phyloP scores from a whole-genome alignment of 2,329 filamentous ascomycete species.

The Hymenoscyphus infarciens region DNA sequence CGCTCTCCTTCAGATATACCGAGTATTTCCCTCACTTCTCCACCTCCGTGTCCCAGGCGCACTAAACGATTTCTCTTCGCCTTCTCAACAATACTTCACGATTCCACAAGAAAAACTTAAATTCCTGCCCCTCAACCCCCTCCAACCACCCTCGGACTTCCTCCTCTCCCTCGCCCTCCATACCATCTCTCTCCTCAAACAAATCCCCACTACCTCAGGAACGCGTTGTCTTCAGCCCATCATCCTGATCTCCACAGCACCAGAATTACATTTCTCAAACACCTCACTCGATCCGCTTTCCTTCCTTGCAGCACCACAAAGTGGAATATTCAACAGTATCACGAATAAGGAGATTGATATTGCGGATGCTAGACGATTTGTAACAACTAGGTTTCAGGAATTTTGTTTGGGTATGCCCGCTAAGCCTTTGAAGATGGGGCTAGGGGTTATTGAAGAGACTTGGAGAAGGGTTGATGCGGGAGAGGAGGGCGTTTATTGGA shows the following conservation, averaged over 20 bases:
- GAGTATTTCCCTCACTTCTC: slow-evolving; percentile 28
- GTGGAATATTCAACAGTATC: slow-evolving; percentile 22
- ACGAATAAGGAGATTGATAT: slow-evolving; percentile 30
- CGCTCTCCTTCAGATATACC: slow-evolving; percentile 30
- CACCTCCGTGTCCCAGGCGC: slow-evolving; percentile 21
- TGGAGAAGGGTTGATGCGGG: slow-evolving; percentile 27
- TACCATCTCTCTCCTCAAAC: slow-evolving; percentile 28
- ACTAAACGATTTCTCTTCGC: slow-evolving; percentile 1
- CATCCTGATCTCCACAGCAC: slow-evolving; percentile 27
- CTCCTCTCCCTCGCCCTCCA: slow-evolving; percentile 31
- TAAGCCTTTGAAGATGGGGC: slow-evolving; percentile 27
- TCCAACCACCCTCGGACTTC: slow-evolving; percentile 27
- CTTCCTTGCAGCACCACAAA: slow-evolving; percentile 3
- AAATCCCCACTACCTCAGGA: slow-evolving; percentile 26
- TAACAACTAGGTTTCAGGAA: slow-evolving; percentile 28
- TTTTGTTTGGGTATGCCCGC: slow-evolving; percentile 29
- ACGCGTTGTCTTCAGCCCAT: slow-evolving; percentile 33
- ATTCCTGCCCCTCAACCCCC: slow-evolving; percentile 18
- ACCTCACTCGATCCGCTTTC: slow-evolving; percentile 1
- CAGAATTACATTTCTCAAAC: slow-evolving; percentile 25
- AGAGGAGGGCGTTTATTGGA: slow-evolving; percentile 29
- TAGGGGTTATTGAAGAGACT: slow-evolving; percentile 29
- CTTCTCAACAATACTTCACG: background rate
- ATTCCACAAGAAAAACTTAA: slow-evolving; percentile 6
- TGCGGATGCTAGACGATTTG: slow-evolving; percentile 28